Evolutionary conservation across 2,329 filamentous ascomycete genomes (phyloP).

Genomic region (Hypoxylon sp.): DNA sequence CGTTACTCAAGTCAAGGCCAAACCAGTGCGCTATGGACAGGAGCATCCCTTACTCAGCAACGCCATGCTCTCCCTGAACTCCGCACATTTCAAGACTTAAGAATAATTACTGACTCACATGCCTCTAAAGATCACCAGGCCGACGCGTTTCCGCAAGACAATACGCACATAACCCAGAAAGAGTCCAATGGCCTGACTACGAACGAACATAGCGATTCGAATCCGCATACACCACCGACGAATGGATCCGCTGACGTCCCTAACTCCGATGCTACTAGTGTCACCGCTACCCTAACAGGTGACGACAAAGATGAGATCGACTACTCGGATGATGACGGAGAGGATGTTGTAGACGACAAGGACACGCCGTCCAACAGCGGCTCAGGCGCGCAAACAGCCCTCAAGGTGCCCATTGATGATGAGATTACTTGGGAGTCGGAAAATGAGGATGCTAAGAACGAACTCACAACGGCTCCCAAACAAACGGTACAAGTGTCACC

Average conservation of each 20-base stretch:
- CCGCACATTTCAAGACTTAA: conserved; percentile 14
- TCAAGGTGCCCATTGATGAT: conserved; percentile 50
- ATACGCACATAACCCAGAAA: conserved; percentile 20
- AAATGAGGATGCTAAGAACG: conserved; percentile 49
- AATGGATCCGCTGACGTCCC: conserved; percentile 51
- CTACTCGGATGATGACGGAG: conserved; percentile 57
- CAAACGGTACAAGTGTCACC: conserved; percentile 56
- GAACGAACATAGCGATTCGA: conserved; percentile 24
- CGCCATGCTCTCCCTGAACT: background rate
- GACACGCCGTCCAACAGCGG: conserved; percentile 40
- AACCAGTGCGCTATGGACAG: background rate
- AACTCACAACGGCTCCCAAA: conserved; percentile 41
- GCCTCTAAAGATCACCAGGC: conserved; percentile 45
- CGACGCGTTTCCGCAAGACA: conserved; percentile 30
- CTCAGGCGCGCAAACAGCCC: conserved; percentile 39
- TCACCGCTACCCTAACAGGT: conserved; percentile 54
- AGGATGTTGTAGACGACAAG: conserved; percentile 45
- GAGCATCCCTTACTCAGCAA: conserved; percentile 1
- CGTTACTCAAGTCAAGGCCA: background rate
- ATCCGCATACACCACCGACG: conserved; percentile 32
- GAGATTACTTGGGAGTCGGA: conserved; percentile 57
- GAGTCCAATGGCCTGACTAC: conserved; percentile 21
- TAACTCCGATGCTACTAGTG: conserved; percentile 56
- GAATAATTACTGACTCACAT: conserved; percentile 41
- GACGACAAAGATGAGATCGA: conserved; percentile 56